Conservation (phyloP, 345 rosid genomes). For the Rubroshorea leprosula region DNA sequence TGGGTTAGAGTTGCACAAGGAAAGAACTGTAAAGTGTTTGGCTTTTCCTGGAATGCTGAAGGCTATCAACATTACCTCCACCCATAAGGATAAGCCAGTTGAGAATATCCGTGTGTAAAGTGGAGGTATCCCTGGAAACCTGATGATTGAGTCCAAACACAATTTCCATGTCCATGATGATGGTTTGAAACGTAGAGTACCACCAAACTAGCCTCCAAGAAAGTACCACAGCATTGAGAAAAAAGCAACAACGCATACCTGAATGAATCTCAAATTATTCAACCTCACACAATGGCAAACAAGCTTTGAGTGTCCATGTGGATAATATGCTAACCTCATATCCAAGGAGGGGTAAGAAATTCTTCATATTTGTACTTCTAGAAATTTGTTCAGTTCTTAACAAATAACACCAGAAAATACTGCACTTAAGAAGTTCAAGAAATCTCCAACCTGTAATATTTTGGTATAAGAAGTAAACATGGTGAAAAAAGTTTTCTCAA, state of each 20-base stretch:
- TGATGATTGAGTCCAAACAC: constrained; percentile 34
- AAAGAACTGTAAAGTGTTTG: no score
- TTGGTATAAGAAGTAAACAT: neutral
- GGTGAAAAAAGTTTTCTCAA: neutral
- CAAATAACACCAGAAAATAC: constrained; percentile 56
- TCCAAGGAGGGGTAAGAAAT: constrained; percentile 48
- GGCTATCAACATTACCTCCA: no score
- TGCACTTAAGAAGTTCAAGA: constrained; percentile 54
- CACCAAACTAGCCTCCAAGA: constrained; percentile 28
- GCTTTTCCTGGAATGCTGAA: no score
- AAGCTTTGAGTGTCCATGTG: neutral
- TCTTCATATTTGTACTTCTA: constrained; percentile 35
- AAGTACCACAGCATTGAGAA: constrained; percentile 46
- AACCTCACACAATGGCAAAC: constrained; percentile 6
- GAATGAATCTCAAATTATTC: constrained; percentile 14
- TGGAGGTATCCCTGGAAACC: constrained; percentile 64
- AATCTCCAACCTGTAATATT: constrained; percentile 50
- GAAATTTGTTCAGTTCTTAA: constrained; percentile 57
- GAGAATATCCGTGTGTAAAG: constrained; percentile 57
- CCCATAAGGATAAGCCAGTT: constrained; percentile 54
- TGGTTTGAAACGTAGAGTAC: constrained; percentile 20
- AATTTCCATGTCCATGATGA: constrained; percentile 45
- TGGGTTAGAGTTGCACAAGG: no score
- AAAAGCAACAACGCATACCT: constrained; percentile 45
- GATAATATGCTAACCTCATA: constrained; percentile 35